Evolutionary conservation across 495 filamentous ascomycete genomes (phyloP), one percentile per base, ranked within the genome.

Genomic region (Apodospora peruviana): DNA sequence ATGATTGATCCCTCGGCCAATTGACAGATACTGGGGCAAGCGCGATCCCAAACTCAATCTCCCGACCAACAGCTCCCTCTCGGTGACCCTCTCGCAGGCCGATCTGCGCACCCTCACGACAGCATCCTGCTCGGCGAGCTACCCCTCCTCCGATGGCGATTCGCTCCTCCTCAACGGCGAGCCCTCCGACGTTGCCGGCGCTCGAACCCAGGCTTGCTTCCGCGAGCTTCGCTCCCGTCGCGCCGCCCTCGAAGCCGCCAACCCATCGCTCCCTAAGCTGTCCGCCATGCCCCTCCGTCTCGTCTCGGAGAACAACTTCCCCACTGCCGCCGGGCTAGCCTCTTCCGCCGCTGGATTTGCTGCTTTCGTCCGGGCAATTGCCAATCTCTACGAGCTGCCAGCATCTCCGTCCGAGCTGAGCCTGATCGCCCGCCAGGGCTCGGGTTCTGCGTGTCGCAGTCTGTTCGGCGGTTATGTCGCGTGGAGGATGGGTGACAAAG

Each of bases 241-340:
- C 50, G 70, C 81, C 36, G 67, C 74, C 9, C 76, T 96, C 65
- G 93, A 98, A 64, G 71, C 72, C 43, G 67, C 75, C 37, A 71
- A 95, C 61, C 56, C 82, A 0, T 80, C 82, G 18, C 77, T 94
- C 17, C 90, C 93, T 4, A 85, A 85, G 59, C 78, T 98, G 40
- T 85, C 86, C 18, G 61, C 70, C 42, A 75, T 82, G 53, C 83
- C 86, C 19, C 80, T 98, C 44, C 83, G 83, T 37, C 83, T 97
- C 51, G 89, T 91, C 45, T 89, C 85, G 50, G 84, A 88, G 68
- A 98, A 98, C 79, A 98, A 98, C 76, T 98, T 98, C 80, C 93
- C 93, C 45, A 98, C 93, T 20, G 93, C 93, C 23, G 93, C 93
- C n/a, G 93, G 93, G 14, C 83, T 98, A 17, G 93, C 93, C 20